phyloP scores from a whole-genome alignment of 1,139 yeast genomes.

The Taphrina deformans region DNA sequence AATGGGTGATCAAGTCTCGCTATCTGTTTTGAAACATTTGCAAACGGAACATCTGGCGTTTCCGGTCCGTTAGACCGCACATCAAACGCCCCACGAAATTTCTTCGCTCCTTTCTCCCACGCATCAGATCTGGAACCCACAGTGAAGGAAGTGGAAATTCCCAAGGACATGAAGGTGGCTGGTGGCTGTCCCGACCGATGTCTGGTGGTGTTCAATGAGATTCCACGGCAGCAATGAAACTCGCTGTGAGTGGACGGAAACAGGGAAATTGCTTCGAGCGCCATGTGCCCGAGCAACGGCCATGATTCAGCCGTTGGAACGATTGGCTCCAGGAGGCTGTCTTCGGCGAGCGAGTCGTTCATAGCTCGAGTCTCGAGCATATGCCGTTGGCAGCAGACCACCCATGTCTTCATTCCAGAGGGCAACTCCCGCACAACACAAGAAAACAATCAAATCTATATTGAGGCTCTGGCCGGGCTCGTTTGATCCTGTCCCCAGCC shows the following conservation, averaged over 20 bases:
- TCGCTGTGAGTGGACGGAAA: neutral
- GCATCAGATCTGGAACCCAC: neutral
- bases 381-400: too few relatives aligned
- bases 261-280: neutral
- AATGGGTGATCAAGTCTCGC: conserved; percentile 2
- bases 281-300: too few relatives aligned
- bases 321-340: too few relatives aligned
- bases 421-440: too few relatives aligned
- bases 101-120: conserved; percentile 1
- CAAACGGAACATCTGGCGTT: conserved; percentile 22
- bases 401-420: too few relatives aligned
- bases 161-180: neutral
- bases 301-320: too few relatives aligned
- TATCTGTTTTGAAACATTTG: conserved; percentile 15
- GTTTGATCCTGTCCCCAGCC: too few relatives aligned
- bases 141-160: neutral
- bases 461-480: too few relatives aligned
- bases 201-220: neutral
- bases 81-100: conserved; percentile 1
- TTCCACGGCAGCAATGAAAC: neutral
- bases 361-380: too few relatives aligned
- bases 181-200: conserved; percentile 3
- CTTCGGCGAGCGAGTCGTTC: too few relatives aligned
- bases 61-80: conserved; percentile 14
- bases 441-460: too few relatives aligned